phyloP scores from a whole-genome alignment of 768 basidiomycete species.

The Flagelloscypha sp. region DNA sequence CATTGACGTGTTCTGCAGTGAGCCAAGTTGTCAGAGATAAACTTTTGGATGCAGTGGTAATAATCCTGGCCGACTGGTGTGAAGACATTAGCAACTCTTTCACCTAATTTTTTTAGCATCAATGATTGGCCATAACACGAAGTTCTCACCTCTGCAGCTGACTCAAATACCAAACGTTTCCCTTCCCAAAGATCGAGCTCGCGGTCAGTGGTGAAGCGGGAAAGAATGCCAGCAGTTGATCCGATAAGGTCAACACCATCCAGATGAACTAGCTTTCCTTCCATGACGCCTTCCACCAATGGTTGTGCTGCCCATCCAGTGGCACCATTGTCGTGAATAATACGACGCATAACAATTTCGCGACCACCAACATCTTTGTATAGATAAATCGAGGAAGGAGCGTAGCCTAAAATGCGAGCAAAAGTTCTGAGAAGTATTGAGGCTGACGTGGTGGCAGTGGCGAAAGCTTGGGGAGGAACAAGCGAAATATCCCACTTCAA shows the following conservation, averaged over 20 bases:
- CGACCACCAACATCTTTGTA: conserved; percentile 64
- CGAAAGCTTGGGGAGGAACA: conserved; percentile 48
- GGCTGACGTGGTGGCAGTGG: conserved; percentile 55
- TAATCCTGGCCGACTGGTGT: conserved; percentile 53
- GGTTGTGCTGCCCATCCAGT: too few species aligned
- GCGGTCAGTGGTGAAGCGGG: conserved; percentile 51
- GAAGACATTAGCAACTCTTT: too few species aligned
- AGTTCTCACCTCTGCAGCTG: conserved; percentile 37
- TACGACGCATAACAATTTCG: conserved; percentile 55
- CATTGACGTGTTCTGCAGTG: conserved; percentile 56
- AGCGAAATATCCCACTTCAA: conserved; percentile 60
- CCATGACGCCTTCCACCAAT: too few species aligned
- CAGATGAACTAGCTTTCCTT: conserved; percentile 51
- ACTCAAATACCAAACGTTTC: conserved; percentile 47
- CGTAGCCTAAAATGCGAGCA: conserved; percentile 51
- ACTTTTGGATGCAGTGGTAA: conserved; percentile 56
- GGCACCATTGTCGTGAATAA: conserved; percentile 48
- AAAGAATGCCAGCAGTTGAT: conserved; percentile 53
- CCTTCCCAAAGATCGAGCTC: conserved; percentile 61
- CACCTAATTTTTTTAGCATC: too few species aligned
- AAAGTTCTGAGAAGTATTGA: conserved; percentile 49
- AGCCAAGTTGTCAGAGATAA: conserved; percentile 64
- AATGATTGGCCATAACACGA: too few species aligned
- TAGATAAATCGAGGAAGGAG: conserved; percentile 49
- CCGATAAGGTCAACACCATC: conserved; percentile 59